Evolutionary conservation across 208 protist species (phyloP).

Genomic region (Strigomonas culicis): DNA sequence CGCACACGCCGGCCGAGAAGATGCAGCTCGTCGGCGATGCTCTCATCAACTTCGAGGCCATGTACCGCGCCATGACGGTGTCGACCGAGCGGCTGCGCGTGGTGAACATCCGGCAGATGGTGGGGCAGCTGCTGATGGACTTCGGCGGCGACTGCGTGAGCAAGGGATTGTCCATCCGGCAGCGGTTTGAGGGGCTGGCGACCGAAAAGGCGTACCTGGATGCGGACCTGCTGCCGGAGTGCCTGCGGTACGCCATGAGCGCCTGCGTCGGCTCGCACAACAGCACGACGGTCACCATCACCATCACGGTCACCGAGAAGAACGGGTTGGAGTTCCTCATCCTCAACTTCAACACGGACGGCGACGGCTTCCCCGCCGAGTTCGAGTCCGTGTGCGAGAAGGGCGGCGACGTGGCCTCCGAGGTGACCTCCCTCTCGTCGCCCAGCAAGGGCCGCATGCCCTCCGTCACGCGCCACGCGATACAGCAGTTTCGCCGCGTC

Average conservation of each 20-base stretch:
- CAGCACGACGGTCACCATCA: constrained; percentile 42
- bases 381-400: constrained; percentile 39
- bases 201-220: constrained; percentile 69
- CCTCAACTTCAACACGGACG: constrained; percentile 73
- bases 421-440: constrained; percentile 3
- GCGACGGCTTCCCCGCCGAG: constrained; percentile 44
- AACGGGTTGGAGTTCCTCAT: constrained; percentile 78
- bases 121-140: constrained; percentile 84
- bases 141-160: constrained; percentile 68
- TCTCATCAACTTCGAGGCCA: constrained; percentile 61
- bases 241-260: constrained; percentile 70
- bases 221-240: constrained; percentile 62
- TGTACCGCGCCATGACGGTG: constrained; percentile 65
- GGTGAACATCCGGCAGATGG: constrained; percentile 78
- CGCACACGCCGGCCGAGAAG: constrained; percentile 51
- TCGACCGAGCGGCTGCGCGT: constrained; percentile 66
- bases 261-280: constrained; percentile 22
- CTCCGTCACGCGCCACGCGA: constrained; percentile 9
- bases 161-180: constrained; percentile 48
- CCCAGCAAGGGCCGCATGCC: neutral
- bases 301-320: constrained; percentile 56
- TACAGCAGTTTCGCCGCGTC: constrained; percentile 44
- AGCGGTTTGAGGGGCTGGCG: constrained; percentile 64
- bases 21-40: constrained; percentile 49
- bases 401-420: constrained; percentile 9